phyloP scores from a whole-genome alignment of 1,284 basidiomycete species.

The Cutaneotrichosporon cavernicola region DNA sequence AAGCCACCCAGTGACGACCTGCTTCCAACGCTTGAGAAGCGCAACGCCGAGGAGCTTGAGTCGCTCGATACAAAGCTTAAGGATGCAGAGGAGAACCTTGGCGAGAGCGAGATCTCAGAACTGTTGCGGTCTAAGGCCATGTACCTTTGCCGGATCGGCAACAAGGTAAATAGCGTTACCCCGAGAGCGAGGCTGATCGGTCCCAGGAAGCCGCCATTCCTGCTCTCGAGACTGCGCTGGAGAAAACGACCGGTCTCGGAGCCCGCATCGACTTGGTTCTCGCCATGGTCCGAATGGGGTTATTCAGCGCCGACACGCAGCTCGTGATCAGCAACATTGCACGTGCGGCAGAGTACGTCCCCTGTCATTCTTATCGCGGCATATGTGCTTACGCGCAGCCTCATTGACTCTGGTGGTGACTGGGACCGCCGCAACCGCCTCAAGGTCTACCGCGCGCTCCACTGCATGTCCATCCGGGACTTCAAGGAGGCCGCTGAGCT shows the following conservation, averaged over 20 bases:
- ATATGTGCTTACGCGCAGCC: constrained; percentile 55
- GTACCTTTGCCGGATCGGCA: constrained; percentile 85
- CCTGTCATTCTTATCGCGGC: constrained; percentile 37
- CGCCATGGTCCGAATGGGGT: constrained; percentile 81
- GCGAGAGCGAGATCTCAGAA: constrained; percentile 90
- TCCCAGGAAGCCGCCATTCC: constrained; percentile 67
- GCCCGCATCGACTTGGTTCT: constrained; percentile 90
- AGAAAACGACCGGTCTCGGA: constrained; percentile 90
- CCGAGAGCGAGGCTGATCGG: constrained; percentile 6
- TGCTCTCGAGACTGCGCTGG: constrained; percentile 79
- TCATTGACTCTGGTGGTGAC: constrained; percentile 94
- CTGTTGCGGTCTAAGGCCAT: constrained; percentile 80
- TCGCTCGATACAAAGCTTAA: constrained; percentile 74
- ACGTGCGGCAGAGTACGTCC: constrained; percentile 71
- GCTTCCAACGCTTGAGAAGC: constrained; percentile 67
- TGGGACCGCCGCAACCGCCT: constrained; percentile 96
- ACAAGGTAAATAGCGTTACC: constrained; percentile 63
- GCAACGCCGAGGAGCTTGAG: constrained; percentile 73
- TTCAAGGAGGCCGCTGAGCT: constrained; percentile 72
- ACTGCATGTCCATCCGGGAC: constrained; percentile 76
- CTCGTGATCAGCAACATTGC: constrained; percentile 72
- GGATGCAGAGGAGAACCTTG: constrained; percentile 86
- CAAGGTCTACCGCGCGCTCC: constrained; percentile 90
- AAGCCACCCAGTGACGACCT: constrained; percentile 60
- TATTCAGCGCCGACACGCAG: constrained; percentile 83